These are phyloP conservation scores for Brettanomyces custersianus DNA, from an alignment of 805 yeast genomes.

Conservation along the genomic window DNA sequence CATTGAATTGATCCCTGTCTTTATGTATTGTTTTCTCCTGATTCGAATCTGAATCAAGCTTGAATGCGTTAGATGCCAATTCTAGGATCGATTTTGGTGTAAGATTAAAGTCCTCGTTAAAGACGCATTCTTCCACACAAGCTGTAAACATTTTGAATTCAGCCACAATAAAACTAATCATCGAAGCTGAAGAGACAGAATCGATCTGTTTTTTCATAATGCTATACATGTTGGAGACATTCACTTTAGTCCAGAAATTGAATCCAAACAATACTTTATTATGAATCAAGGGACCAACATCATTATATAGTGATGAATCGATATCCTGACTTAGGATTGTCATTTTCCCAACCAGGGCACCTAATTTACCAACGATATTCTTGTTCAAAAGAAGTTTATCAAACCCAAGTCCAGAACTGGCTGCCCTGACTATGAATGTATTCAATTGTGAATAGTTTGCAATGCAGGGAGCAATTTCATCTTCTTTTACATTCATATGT, in stretches of 20 bases:
- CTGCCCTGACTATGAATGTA: conserved; percentile 12
- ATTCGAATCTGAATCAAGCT: conserved; percentile 8
- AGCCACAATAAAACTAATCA: conserved; percentile 14
- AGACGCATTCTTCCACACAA: conserved; percentile 16
- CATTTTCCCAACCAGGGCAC: conserved; percentile 20
- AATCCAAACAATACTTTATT: conserved; percentile 14
- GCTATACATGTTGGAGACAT: conserved; percentile 14
- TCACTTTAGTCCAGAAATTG: conserved; percentile 20
- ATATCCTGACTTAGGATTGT: conserved; percentile 8
- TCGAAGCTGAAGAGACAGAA: conserved; percentile 11
- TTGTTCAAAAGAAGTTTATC: conserved; percentile 12
- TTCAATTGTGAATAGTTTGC: conserved; percentile 10
- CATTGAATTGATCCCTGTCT: conserved; percentile 30
- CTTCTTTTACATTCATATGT: conserved; percentile 4
- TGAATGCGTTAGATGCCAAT: conserved; percentile 14
- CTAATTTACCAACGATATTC: conserved; percentile 13
- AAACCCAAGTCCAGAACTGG: conserved; percentile 12
- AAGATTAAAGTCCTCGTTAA: conserved; percentile 16
- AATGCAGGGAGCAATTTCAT: conserved; percentile 10
- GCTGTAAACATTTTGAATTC: conserved; percentile 18
- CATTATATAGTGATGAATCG: conserved; percentile 12
- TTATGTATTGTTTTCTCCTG: conserved; percentile 32
- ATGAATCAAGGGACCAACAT: conserved; percentile 14
- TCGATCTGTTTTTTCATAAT: conserved; percentile 9
- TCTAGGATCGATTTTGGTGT: conserved; percentile 5